phyloP scores from a whole-genome alignment of 371 early-diverging fungal genomes.

The Circinella umbellata region DNA sequence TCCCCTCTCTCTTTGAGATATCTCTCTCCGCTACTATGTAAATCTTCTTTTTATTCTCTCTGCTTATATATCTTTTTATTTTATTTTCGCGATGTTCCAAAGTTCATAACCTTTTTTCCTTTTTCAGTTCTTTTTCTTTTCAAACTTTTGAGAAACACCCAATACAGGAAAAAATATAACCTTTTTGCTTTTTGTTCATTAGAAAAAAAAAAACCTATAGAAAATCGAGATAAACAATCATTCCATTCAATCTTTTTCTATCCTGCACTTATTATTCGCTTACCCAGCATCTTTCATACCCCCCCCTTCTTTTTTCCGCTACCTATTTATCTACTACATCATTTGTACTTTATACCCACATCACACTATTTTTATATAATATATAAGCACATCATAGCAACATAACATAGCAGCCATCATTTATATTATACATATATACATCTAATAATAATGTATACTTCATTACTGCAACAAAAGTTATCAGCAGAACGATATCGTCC shows the following conservation, averaged over 20 bases:
- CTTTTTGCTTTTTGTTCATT: not conserved
- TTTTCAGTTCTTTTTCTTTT: slow-evolving; percentile 5
- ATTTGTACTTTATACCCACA: not conserved
- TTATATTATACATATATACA: too few relatives aligned
- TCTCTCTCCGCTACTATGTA: not conserved
- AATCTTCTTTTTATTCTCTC: too few relatives aligned
- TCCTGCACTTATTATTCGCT: too few relatives aligned
- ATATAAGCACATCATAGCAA: not conserved
- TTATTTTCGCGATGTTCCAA: not conserved
- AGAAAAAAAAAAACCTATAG: not conserved
- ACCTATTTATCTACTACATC: too few relatives aligned
- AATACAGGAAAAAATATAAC: slow-evolving; percentile 3
- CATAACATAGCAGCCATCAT: not conserved
- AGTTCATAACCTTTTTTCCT: not conserved
- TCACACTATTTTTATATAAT: not conserved
- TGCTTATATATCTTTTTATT: too few relatives aligned
- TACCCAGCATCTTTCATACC: too few relatives aligned
- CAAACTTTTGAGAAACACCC: not conserved
- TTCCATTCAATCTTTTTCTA: not conserved
- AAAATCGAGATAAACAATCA: not conserved
- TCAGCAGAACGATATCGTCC: not conserved
- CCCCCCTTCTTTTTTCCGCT: not conserved
- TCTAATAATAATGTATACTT: not conserved
- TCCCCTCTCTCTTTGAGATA: too few relatives aligned
- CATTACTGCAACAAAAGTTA: not conserved